These are phyloP conservation scores for Cutaneotrichosporon curvatum DNA, from an alignment of 1,284 basidiomycete species.

Conservation along the genomic window DNA sequence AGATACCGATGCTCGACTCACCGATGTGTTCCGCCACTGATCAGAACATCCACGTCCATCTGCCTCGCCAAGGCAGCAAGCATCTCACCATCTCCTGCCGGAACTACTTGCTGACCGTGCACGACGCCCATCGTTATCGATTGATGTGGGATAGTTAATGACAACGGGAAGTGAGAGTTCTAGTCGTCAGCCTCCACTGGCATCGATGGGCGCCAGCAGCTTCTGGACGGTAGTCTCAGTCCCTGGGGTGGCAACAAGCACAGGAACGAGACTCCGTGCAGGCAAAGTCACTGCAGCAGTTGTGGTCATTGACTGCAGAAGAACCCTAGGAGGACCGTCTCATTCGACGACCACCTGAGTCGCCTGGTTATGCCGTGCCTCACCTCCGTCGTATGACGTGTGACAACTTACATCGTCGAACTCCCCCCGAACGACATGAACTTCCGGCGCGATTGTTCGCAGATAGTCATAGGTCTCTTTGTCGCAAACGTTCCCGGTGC, in stretches of 20 bases:
- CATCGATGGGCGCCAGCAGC: neutral
- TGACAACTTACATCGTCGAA: conserved; percentile 72
- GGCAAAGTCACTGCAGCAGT: too few relatives aligned
- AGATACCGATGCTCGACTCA: too few relatives aligned
- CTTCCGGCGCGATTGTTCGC: conserved; percentile 91
- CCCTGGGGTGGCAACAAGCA: neutral
- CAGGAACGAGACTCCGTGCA: too few relatives aligned
- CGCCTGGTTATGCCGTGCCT: too few relatives aligned
- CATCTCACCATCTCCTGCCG: conserved; percentile 83
- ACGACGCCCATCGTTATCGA: conserved; percentile 83
- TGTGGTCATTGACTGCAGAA: too few relatives aligned
- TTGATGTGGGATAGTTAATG: conserved; percentile 68
- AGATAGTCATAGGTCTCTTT: conserved; percentile 96
- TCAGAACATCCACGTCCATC: conserved; percentile 93
- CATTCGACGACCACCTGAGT: too few relatives aligned
- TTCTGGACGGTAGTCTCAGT: neutral
- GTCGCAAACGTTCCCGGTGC: conserved; percentile 96
- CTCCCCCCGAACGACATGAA: conserved; percentile 87
- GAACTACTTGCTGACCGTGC: conserved; percentile 91
- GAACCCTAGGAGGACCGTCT: too few relatives aligned
- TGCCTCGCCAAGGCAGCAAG: conserved; percentile 80
- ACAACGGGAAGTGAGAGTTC: conserved; percentile 63
- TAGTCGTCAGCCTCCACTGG: too few relatives aligned
- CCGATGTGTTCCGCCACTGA: conserved; percentile 92
- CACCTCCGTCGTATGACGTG: too few relatives aligned